Percentiles rank a stretch among this genome's conserved stretches.
These are phyloP conservation scores for Trichoderma endophyticum DNA, from an alignment of 2,329 filamentous ascomycete species.

Conservation along the genomic window DNA sequence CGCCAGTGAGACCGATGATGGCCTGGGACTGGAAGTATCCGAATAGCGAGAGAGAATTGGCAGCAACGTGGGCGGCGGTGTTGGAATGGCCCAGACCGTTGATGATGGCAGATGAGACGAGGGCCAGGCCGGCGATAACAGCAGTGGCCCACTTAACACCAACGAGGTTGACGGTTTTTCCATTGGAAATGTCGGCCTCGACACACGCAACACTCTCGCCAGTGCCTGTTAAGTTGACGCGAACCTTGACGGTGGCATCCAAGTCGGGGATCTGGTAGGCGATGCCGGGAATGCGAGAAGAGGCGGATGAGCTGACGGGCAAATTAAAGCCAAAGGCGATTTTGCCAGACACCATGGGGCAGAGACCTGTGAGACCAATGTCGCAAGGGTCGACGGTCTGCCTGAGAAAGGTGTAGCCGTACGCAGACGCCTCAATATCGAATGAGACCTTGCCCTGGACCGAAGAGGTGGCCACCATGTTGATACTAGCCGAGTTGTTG, in stretches of 20 bases:
- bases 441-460: conserved; percentile 80
- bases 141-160: conserved; percentile 89
- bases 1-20: conserved; percentile 79
- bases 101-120: conserved; percentile 81
- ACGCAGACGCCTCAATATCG: conserved; percentile 72
- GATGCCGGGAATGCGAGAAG: conserved; percentile 71
- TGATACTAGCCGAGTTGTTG: conserved; percentile 69
- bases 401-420: conserved; percentile 71
- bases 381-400: conserved; percentile 73
- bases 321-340: conserved; percentile 73
- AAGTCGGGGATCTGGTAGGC: conserved; percentile 88
- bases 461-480: conserved; percentile 76
- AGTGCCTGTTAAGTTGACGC: conserved; percentile 67
- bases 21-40: conserved; percentile 93
- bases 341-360: conserved; percentile 84
- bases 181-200: conserved; percentile 83
- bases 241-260: conserved; percentile 78
- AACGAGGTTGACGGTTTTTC: conserved; percentile 84
- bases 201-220: conserved; percentile 74
- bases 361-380: conserved; percentile 68
- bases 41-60: conserved; percentile 91
- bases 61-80: conserved; percentile 89
- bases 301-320: conserved; percentile 52
- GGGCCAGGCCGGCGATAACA: conserved; percentile 77
- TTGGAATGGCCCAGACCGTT: conserved; percentile 91